phyloP scores from a whole-genome alignment of 768 basidiomycete genomes.

The Xerocomellus chrysenteron region DNA sequence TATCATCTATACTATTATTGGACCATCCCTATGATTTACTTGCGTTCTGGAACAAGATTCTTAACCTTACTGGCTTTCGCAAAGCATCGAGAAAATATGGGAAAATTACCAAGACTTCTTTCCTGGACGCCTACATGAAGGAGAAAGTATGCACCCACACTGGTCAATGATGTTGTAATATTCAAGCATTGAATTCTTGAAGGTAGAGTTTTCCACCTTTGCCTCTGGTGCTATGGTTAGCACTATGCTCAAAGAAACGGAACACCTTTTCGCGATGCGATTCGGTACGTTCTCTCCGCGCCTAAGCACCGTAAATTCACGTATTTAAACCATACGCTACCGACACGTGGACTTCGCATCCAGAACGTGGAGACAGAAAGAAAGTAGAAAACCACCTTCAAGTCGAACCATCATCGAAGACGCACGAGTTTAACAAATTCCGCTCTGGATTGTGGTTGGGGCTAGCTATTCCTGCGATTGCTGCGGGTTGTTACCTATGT shows the following conservation, averaged over 20 bases:
- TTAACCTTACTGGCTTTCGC: slow-evolving; percentile 89
- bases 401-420: slow-evolving; percentile 46
- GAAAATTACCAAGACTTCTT: slow-evolving; percentile 71
- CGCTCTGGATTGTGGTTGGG: slow-evolving; percentile 74
- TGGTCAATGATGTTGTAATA: not conserved
- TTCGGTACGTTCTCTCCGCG: slow-evolving; percentile 57
- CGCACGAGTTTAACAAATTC: slow-evolving; percentile 71
- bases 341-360: not conserved
- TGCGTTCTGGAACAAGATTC: slow-evolving; percentile 44
- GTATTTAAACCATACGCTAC: not conserved
- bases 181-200: not conserved
- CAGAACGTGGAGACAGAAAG: slow-evolving; percentile 77
- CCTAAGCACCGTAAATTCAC: not conserved
- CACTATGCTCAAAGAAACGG: slow-evolving; percentile 70
- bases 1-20: not conserved
- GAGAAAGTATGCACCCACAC: slow-evolving; percentile 54
- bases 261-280: slow-evolving; percentile 68
- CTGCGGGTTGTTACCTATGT: slow-evolving; percentile 64
- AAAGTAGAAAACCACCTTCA: slow-evolving; percentile 69
- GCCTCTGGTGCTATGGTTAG: slow-evolving; percentile 62
- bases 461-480: slow-evolving; percentile 64
- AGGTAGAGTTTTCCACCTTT: slow-evolving; percentile 71
- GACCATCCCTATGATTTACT: not conserved
- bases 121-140: slow-evolving; percentile 73
- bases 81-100: slow-evolving; percentile 87